Conservation (phyloP, 1,284 basidiomycete species). For the Gymnopus androsaceus region DNA sequence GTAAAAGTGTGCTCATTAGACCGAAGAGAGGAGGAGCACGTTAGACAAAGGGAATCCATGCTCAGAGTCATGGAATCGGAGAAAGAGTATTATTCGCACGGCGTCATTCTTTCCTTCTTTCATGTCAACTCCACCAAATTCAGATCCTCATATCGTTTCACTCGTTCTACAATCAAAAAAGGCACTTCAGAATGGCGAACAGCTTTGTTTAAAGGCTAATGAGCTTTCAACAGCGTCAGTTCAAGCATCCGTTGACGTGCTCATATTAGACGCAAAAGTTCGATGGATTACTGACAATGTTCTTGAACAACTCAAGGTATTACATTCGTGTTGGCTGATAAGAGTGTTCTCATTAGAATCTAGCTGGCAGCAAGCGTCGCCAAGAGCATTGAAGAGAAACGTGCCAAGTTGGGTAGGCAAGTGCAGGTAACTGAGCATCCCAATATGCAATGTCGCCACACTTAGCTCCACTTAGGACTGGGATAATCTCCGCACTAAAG, state of each 20-base stretch:
- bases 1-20: slow-evolving; percentile 36
- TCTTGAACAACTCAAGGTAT: slow-evolving; percentile 71
- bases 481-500: slow-evolving; percentile 61
- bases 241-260: slow-evolving; percentile 63
- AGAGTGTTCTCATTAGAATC: background rate
- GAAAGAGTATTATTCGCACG: background rate
- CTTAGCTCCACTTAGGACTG: slow-evolving; percentile 52
- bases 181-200: slow-evolving; percentile 73
- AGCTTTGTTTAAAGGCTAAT: slow-evolving; percentile 68
- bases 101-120: background rate
- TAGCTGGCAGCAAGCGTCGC: slow-evolving; percentile 73
- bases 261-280: slow-evolving; percentile 76
- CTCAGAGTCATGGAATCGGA: background rate
- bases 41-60: slow-evolving; percentile 50
- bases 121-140: slow-evolving; percentile 17
- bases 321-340: slow-evolving; percentile 5
- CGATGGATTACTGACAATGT: slow-evolving; percentile 74
- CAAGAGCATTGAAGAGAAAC: slow-evolving; percentile 71
- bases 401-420: slow-evolving; percentile 55
- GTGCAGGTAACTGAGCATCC: slow-evolving; percentile 52
- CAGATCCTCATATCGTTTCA: slow-evolving; percentile 63
- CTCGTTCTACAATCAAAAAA: slow-evolving; percentile 78
- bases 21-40: slow-evolving; percentile 61
- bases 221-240: slow-evolving; percentile 61
- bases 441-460: background rate